Percentiles rank a stretch among this genome's conserved stretches.
Conservation (phyloP, 441 rosid genomes). For the Bruguiera hainesii region DNA sequence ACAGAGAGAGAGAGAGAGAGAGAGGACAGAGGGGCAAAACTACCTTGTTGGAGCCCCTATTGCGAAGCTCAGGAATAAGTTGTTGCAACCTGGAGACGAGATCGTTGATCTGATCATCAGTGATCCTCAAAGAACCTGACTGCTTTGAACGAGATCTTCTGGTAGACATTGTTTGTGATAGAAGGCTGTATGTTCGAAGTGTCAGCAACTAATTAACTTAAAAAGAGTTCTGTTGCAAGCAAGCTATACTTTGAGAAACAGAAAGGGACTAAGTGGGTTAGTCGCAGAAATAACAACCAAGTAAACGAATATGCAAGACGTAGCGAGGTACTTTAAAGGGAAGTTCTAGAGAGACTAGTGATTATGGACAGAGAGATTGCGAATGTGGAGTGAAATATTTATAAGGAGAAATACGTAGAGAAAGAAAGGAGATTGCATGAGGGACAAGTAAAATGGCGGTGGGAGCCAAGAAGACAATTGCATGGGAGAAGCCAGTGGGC, state of each 20-base stretch:
- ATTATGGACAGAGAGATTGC: not conserved
- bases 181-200: not conserved
- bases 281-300: not conserved
- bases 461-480: conserved; percentile 26
- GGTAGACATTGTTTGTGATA: conserved; percentile 55
- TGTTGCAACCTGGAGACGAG: conserved; percentile 78
- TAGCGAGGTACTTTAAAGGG: not conserved
- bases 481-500: conserved; percentile 41
- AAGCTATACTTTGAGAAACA: not conserved
- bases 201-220: not conserved
- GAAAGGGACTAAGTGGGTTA: not conserved
- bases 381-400: not conserved
- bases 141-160: conserved; percentile 76
- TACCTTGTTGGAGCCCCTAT: conserved; percentile 80
- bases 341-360: not conserved
- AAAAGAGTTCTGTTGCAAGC: not conserved
- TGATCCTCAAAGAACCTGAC: conserved; percentile 52
- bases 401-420: too few species aligned
- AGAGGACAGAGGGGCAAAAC: not conserved
- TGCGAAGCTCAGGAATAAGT: conserved; percentile 77
- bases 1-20: conserved; percentile 14
- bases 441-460: not conserved
- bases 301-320: not conserved
- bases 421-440: too few species aligned
- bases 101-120: conserved; percentile 79